Base-by-base conservation (phyloP, 1,284 basidiomycete genomes). In the Mycosarcoma maydis region DNA sequence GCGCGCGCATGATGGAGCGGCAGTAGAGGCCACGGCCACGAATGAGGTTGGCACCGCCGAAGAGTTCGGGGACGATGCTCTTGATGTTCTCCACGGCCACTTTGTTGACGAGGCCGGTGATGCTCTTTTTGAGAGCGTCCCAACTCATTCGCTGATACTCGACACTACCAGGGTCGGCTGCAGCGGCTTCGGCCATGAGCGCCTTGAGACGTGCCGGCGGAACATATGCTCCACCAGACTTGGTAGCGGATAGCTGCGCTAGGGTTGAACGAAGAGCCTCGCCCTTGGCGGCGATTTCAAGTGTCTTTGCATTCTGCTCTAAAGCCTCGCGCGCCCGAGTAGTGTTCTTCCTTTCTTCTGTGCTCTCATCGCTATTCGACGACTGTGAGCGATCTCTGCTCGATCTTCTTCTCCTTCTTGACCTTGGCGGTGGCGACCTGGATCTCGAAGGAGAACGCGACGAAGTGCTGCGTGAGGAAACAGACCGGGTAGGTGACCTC, bases 31-130 rank as follows among this genome's bases (percentile, higher is more conserved):
- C 80, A 11, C 78, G 67, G 11, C 78, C 80, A 6, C 80, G 70
- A 47, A 81, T 78, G 24, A 81, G 58, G 44, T 81, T 81, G 40
- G 80, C 78, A n/a, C 77, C 69, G 8, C 72, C 77, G 39, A 80
- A 72, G 9, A 82, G 80, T 69, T 98, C 95, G 1, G 95, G 96
- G 0, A 97, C 89, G 75, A 99, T 89, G 74, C 91, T 88, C 84
- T 99, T 98, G 87, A 98, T 98, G 83, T 98, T 98, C 70, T 90
- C 87, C 20, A 92, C 87, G 81, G 83, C 69, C 34, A 86, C 86
- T 83, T 97, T 92, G 86, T 99, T 99, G 86, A 98, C 95, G 75
- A 98, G 90, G 91, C 96, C 96, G 23, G 96, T 98, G 80, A 99
- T 92, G 56, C 90, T 92, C 84, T 99, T 99, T 80, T 94, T 89